Conservation (phyloP, 345 rosid species). For the Aquilaria malaccensis region DNA sequence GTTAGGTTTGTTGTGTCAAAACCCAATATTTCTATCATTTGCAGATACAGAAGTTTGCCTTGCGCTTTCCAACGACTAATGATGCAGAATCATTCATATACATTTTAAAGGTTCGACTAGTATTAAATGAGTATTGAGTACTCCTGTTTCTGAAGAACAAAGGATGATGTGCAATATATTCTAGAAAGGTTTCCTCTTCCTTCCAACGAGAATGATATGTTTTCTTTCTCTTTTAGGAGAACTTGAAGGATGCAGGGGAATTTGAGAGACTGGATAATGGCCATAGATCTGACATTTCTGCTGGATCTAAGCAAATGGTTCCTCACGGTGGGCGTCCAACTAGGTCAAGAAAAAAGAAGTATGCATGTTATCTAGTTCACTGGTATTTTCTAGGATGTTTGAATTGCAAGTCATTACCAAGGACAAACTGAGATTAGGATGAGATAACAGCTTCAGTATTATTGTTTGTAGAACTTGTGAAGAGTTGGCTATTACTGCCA, state of each 20-base stretch:
- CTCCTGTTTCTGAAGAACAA: background rate
- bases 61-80: slow-evolving; percentile 46
- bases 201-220: slow-evolving; percentile 10
- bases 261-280: slow-evolving; percentile 26
- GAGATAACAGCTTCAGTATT: no score
- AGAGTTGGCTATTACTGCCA: slow-evolving; percentile 20
- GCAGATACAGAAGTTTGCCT: slow-evolving; percentile 85
- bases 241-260: slow-evolving; percentile 27
- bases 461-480: slow-evolving; percentile 27
- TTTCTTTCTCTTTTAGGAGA: slow-evolving; percentile 34
- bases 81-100: slow-evolving; percentile 50
- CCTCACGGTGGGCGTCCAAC: slow-evolving; percentile 21
- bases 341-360: slow-evolving; percentile 33
- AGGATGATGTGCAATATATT: background rate
- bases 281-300: slow-evolving; percentile 36
- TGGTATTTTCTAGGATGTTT: background rate
- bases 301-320: slow-evolving; percentile 33
- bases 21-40: slow-evolving; percentile 6
- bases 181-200: background rate
- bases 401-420: background rate
- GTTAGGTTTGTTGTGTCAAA: no score
- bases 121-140: slow-evolving; percentile 4
- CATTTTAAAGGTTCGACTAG: slow-evolving; percentile 45
- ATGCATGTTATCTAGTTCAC: background rate
- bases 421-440: no score